These are phyloP conservation scores for Blastobotrys persicus DNA, from an alignment of 1,139 yeast genomes.

Conservation along the genomic window DNA sequence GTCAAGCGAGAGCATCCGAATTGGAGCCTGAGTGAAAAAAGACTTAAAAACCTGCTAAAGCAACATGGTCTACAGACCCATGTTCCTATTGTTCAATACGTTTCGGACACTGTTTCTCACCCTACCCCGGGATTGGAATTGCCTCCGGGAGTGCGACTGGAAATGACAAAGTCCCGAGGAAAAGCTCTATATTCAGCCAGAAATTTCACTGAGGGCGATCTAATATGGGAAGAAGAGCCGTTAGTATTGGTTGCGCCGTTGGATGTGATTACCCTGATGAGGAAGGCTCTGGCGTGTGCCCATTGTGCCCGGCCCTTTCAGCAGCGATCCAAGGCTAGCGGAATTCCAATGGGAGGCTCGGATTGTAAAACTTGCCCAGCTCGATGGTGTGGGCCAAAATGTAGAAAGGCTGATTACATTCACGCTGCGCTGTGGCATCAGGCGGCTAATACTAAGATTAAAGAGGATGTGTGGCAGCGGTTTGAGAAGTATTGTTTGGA, in stretches of 20 bases:
- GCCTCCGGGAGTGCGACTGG: slow-evolving; percentile 57
- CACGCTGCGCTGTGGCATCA: slow-evolving; percentile 64
- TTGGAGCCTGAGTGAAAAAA: slow-evolving; percentile 64
- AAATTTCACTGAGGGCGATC: slow-evolving; percentile 46
- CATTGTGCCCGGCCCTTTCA: slow-evolving; percentile 69
- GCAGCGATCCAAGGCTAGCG: slow-evolving; percentile 27
- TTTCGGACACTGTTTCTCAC: slow-evolving; percentile 49
- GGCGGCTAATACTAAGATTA: slow-evolving; percentile 37
- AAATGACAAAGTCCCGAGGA: slow-evolving; percentile 39
- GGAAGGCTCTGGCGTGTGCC: slow-evolving; percentile 71
- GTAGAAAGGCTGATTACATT: slow-evolving; percentile 44
- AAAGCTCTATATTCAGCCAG: slow-evolving; percentile 36
- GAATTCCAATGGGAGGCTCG: slow-evolving; percentile 24
- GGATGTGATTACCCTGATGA: slow-evolving; percentile 61
- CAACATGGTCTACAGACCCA: slow-evolving; percentile 45
- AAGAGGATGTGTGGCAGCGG: slow-evolving; percentile 50
- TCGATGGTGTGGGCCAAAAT: slow-evolving; percentile 28
- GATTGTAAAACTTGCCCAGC: slow-evolving; percentile 29
- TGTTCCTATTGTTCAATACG: slow-evolving; percentile 41
- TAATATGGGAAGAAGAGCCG: slow-evolving; percentile 62
- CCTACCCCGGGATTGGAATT: slow-evolving; percentile 50
- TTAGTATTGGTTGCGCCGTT: slow-evolving; percentile 69
- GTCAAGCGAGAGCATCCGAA: slow-evolving; percentile 52
- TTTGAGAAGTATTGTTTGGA: slow-evolving; percentile 63
- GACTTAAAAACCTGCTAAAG: slow-evolving; percentile 54